Evolutionary conservation across 139 green algal genomes (phyloP).

Genomic region (Picochlorum sp.): DNA sequence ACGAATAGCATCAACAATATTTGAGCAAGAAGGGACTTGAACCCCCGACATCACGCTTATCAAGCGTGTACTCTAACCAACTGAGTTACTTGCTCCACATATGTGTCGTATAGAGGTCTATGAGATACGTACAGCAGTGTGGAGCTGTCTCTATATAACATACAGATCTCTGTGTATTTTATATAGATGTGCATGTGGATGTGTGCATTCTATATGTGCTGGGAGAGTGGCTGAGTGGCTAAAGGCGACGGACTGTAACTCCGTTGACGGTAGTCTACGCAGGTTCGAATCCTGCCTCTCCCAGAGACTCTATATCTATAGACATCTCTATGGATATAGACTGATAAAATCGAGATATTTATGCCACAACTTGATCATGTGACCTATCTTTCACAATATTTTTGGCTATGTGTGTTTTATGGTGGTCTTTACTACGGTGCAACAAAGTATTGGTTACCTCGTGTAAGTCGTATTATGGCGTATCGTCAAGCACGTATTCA

Average conservation of each 20-base stretch:
- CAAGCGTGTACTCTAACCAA: slow-evolving; percentile 36
- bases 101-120: not conserved
- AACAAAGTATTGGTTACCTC: slow-evolving; percentile 38
- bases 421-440: slow-evolving; percentile 31
- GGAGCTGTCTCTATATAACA: slow-evolving; percentile 5
- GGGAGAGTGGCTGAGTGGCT: slow-evolving; percentile 55
- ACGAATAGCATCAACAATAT: not conserved
- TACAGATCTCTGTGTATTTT: slow-evolving; percentile 14
- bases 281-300: slow-evolving; percentile 57
- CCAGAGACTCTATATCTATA: slow-evolving; percentile 30
- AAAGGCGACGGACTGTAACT: slow-evolving; percentile 49
- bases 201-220: slow-evolving; percentile 4
- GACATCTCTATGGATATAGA: slow-evolving; percentile 27
- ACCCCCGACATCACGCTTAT: slow-evolving; percentile 30
- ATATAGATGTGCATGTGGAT: slow-evolving; percentile 9
- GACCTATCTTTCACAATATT: slow-evolving; percentile 50
- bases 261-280: slow-evolving; percentile 43
- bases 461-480: slow-evolving; percentile 39
- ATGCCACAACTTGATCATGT: slow-evolving; percentile 39
- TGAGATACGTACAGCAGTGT: slow-evolving; percentile 9
- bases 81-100: slow-evolving; percentile 10
- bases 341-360: slow-evolving; percentile 18
- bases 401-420: slow-evolving; percentile 47
- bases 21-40: slow-evolving; percentile 31
- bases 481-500: slow-evolving; percentile 9